phyloP scores from a whole-genome alignment of 306 rosid species.

The Glycine tomentella region DNA sequence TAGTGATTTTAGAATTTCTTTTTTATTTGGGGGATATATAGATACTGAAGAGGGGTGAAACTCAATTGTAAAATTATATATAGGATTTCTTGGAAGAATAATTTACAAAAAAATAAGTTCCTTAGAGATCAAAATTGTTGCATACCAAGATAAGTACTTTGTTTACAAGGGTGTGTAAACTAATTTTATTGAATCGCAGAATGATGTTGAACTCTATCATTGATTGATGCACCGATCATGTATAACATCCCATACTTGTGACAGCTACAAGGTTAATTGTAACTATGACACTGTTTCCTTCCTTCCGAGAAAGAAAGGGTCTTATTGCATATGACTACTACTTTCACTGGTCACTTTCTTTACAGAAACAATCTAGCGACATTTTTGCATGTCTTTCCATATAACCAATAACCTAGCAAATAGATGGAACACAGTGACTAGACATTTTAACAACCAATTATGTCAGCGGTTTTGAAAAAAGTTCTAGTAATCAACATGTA shows the following conservation, averaged over 20 bases:
- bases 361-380: too few relatives aligned
- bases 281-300: background rate
- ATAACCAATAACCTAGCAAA: too few relatives aligned
- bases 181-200: slow-evolving; percentile 37
- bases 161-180: slow-evolving; percentile 15
- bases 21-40: slow-evolving; percentile 44
- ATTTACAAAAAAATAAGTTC: slow-evolving; percentile 36
- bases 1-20: slow-evolving; percentile 37
- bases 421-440: too few relatives aligned
- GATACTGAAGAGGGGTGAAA: slow-evolving; percentile 34
- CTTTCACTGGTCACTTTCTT: background rate
- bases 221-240: slow-evolving; percentile 35
- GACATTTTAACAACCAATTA: too few relatives aligned
- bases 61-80: slow-evolving; percentile 59
- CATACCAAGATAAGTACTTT: slow-evolving; percentile 38
- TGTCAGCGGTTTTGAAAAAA: too few relatives aligned
- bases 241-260: slow-evolving; percentile 33
- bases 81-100: slow-evolving; percentile 47
- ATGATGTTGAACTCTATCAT: slow-evolving; percentile 27
- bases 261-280: background rate
- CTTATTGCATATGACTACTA: background rate
- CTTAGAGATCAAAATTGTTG: slow-evolving; percentile 41
- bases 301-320: slow-evolving; percentile 3
- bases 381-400: too few relatives aligned
- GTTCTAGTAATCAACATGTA: too few relatives aligned